A percentile compares a stretch with the other conserved stretches of the same genome.
phyloP scores from a whole-genome alignment of 805 yeast species.

The Saccharomycopsis fodiens region DNA sequence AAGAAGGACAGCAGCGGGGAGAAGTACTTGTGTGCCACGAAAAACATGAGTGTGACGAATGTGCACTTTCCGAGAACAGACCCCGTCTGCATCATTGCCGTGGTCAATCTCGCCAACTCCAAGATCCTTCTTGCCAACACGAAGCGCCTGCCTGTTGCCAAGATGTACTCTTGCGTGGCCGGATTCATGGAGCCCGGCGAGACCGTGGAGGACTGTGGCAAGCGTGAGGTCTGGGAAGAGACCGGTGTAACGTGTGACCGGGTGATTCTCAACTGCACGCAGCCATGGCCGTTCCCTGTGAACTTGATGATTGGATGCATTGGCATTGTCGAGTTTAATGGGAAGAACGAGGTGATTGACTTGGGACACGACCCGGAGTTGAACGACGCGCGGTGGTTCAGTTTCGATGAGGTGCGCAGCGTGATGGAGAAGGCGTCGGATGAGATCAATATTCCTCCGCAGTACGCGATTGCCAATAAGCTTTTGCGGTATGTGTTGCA shows the following conservation, averaged over 20 bases:
- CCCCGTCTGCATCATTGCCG: conserved; percentile 77
- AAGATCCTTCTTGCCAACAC: conserved; percentile 66
- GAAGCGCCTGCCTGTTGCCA: conserved; percentile 45
- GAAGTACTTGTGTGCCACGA: conserved; percentile 28
- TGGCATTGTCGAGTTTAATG: conserved; percentile 67
- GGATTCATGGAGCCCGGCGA: conserved; percentile 97
- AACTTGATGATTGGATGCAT: conserved; percentile 91
- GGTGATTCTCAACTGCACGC: conserved; percentile 62
- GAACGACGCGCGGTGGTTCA: conserved; percentile 82
- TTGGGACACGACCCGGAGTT: conserved; percentile 82
- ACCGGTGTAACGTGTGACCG: conserved; percentile 65
- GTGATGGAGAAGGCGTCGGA: conserved; percentile 25
- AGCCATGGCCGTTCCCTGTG: conserved; percentile 98
- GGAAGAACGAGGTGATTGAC: conserved; percentile 54
- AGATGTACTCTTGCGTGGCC: conserved; percentile 79
- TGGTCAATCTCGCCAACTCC: conserved; percentile 51
- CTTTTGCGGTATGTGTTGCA: conserved; percentile 20
- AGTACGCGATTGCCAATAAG: conserved; percentile 27
- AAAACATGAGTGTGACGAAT: conserved; percentile 50
- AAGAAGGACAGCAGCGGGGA: neutral
- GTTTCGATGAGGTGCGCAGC: conserved; percentile 40
- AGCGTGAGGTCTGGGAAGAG: conserved; percentile 92
- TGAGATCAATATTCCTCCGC: conserved; percentile 25
- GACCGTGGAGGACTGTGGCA: conserved; percentile 79
- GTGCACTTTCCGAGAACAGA: conserved; percentile 90